A percentile compares a stretch with the other conserved stretches of the same genome.
phyloP scores from a whole-genome alignment of 2,329 filamentous ascomycete genomes.

The Fusarium sp. region DNA sequence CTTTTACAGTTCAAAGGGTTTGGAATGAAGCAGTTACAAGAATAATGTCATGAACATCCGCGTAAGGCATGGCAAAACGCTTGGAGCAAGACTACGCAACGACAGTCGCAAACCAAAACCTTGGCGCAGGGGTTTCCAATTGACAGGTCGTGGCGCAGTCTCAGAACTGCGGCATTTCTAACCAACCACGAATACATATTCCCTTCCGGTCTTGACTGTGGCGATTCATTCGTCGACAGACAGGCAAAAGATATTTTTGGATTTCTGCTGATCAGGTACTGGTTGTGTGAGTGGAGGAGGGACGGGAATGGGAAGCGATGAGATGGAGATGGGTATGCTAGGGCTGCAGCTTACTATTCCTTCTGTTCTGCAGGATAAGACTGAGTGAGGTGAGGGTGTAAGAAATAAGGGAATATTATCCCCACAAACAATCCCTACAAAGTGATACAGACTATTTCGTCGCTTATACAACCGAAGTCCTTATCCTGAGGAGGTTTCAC shows the following conservation, averaged over 20 bases:
- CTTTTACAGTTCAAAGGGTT: neutral
- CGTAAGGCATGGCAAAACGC: slow-evolving; percentile 10
- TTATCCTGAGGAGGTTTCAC: slow-evolving; percentile 1
- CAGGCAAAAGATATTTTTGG: slow-evolving; percentile 31
- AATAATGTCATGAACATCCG: neutral
- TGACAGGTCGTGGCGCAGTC: slow-evolving; percentile 32
- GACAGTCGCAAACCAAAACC: slow-evolving; percentile 12
- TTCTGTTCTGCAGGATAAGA: neutral
- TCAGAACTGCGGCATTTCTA: slow-evolving; percentile 21
- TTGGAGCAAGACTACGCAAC: slow-evolving; percentile 1
- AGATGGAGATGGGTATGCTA: neutral
- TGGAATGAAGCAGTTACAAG: neutral
- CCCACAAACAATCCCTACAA: neutral
- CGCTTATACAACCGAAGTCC: neutral
- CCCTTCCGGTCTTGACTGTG: neutral
- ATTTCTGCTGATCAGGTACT: slow-evolving; percentile 27
- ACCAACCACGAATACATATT: neutral
- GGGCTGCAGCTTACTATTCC: slow-evolving; percentile 9
- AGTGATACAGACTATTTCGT: neutral
- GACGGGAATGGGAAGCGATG: slow-evolving; percentile 19
- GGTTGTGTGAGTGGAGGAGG: slow-evolving; percentile 12
- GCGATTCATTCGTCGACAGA: slow-evolving; percentile 4
- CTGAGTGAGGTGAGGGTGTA: neutral
- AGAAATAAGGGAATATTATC: neutral
- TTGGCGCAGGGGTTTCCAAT: slow-evolving; percentile 4